Percentiles rank a stretch among this genome's conserved stretches.
These are phyloP conservation scores for Flaveria brownii DNA, from an alignment of 129 eudicot genomes.

Conservation along the genomic window DNA sequence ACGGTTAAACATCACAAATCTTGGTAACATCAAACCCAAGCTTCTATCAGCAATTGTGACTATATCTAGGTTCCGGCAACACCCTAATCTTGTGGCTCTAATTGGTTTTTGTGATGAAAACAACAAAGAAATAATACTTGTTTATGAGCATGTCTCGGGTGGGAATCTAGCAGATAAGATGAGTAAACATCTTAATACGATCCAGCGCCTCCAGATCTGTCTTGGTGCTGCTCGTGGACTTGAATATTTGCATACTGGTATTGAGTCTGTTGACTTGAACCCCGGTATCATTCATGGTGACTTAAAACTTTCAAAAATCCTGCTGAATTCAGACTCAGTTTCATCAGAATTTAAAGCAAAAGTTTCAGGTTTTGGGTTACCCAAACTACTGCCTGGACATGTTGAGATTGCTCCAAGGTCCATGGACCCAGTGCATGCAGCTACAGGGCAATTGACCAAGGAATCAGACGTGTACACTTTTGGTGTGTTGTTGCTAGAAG, in stretches of 20 bases:
- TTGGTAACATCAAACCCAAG: constrained; percentile 33
- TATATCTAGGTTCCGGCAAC: constrained; percentile 24
- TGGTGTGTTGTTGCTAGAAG: constrained; percentile 43
- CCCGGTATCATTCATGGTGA: constrained; percentile 34
- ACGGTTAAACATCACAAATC: constrained; percentile 38
- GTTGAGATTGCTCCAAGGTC: constrained; percentile 25
- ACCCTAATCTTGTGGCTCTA: constrained; percentile 39
- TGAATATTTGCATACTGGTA: constrained; percentile 31
- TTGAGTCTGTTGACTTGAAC: neutral
- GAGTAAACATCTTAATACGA: constrained; percentile 35
- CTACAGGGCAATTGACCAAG: constrained; percentile 18
- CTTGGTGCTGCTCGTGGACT: constrained; percentile 46
- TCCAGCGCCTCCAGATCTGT: constrained; percentile 42
- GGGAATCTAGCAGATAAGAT: constrained; percentile 38
- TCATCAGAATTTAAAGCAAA: constrained; percentile 32
- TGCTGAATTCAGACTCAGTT: constrained; percentile 11
- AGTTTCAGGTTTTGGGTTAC: constrained; percentile 41
- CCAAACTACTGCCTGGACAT: constrained; percentile 36
- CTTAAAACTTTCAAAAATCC: constrained; percentile 34
- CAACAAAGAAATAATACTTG: constrained; percentile 34
- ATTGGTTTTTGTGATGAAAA: constrained; percentile 37
- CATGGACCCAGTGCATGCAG: constrained; percentile 18
- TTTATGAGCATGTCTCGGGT: constrained; percentile 30
- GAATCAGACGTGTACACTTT: constrained; percentile 38
- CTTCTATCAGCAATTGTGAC: constrained; percentile 33